A percentile compares a stretch with the other conserved stretches of the same genome.
Evolutionary conservation across 495 filamentous ascomycete genomes (phyloP).

Genomic region (Niebla homalea): DNA sequence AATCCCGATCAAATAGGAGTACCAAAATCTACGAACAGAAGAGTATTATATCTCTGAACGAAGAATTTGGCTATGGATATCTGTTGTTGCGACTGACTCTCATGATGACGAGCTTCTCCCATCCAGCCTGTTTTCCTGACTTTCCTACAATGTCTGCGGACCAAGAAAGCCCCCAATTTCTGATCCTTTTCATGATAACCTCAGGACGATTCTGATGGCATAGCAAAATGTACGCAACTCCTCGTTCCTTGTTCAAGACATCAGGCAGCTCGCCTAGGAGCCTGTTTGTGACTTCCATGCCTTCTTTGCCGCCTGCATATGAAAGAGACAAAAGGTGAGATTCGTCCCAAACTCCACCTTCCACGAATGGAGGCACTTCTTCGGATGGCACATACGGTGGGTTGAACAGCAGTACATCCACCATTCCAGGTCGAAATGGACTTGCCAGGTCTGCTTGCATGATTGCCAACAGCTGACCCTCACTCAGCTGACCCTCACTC

Average conservation of each 20-base stretch:
- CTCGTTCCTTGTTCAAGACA: slow-evolving; percentile 45
- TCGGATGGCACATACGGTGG: slow-evolving; percentile 88
- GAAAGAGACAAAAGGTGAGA: slow-evolving; percentile 73
- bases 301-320: slow-evolving; percentile 77
- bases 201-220: slow-evolving; percentile 70
- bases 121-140: slow-evolving; percentile 76
- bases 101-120: slow-evolving; percentile 78
- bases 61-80: background rate
- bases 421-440: slow-evolving; percentile 37
- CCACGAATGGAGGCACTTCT: slow-evolving; percentile 42
- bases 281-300: slow-evolving; percentile 83
- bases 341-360: slow-evolving; percentile 32
- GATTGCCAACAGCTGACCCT: slow-evolving; percentile 40
- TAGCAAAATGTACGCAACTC: slow-evolving; percentile 79
- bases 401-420: slow-evolving; percentile 90
- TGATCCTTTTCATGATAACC: slow-evolving; percentile 34
- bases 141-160: slow-evolving; percentile 61
- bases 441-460: slow-evolving; percentile 52
- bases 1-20: too few relatives aligned
- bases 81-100: slow-evolving; percentile 50
- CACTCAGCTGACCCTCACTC: slow-evolving; percentile 24
- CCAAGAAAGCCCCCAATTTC: slow-evolving; percentile 47
- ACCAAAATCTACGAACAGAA: background rate
- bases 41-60: background rate
- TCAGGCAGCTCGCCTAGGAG: slow-evolving; percentile 53